These are phyloP conservation scores for Gamarada debralockiae DNA, from an alignment of 495 filamentous ascomycete species.

Conservation along the genomic window DNA sequence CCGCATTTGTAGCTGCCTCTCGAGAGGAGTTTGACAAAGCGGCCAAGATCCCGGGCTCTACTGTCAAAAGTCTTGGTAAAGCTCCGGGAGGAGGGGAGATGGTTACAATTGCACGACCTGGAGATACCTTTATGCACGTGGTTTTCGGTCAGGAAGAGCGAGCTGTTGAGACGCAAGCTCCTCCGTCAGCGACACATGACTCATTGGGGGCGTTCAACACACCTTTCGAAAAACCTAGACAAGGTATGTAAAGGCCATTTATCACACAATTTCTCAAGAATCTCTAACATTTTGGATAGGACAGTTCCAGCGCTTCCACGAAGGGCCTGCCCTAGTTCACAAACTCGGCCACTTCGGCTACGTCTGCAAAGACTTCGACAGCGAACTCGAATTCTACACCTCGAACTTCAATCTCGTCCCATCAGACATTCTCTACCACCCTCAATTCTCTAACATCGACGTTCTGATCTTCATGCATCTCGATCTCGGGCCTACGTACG, in stretches of 20 bases:
- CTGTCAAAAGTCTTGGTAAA: slow-evolving; percentile 35
- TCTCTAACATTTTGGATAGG: slow-evolving; percentile 13
- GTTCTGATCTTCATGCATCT: slow-evolving; percentile 61
- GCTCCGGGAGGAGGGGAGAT: slow-evolving; percentile 53
- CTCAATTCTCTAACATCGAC: slow-evolving; percentile 36
- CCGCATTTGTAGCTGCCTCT: slow-evolving; percentile 50
- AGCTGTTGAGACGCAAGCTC: not conserved
- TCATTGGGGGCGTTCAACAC: not conserved
- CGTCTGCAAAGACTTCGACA: slow-evolving; percentile 52
- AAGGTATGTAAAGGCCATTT: not conserved
- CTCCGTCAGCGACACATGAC: not conserved
- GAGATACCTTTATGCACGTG: slow-evolving; percentile 53
- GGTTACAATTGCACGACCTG: slow-evolving; percentile 52
- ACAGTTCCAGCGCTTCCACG: slow-evolving; percentile 47
- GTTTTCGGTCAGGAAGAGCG: slow-evolving; percentile 43
- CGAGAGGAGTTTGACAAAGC: slow-evolving; percentile 49
- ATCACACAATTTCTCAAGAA: no score
- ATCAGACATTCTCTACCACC: slow-evolving; percentile 44
- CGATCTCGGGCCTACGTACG: slow-evolving; percentile 50
- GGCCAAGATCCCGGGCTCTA: slow-evolving; percentile 36
- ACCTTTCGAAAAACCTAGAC: no score
- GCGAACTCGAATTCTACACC: slow-evolving; percentile 57
- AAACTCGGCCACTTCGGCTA: slow-evolving; percentile 73
- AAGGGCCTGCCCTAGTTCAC: slow-evolving; percentile 62
- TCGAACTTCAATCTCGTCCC: slow-evolving; percentile 62